Evolutionary conservation across 345 rosid species (phyloP).

Genomic region (Euphorbia pulcherrima): DNA sequence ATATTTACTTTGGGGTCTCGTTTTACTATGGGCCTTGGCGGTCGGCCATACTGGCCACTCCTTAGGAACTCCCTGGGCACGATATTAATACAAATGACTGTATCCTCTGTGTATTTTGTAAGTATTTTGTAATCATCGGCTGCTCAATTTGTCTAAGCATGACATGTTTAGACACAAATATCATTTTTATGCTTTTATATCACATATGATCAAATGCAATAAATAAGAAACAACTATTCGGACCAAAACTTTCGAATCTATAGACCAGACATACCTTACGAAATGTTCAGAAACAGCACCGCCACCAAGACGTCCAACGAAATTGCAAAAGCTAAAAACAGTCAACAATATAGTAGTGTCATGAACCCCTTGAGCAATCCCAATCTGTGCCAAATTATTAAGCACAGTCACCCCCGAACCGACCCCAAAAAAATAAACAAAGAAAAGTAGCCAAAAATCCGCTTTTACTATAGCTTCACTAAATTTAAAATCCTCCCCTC

Average conservation of each 20-base stretch:
- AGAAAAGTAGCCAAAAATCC: slow-evolving; percentile 77
- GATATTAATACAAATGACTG: neutral
- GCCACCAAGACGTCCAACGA: slow-evolving; percentile 61
- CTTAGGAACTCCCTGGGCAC: too few species aligned
- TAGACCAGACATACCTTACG: slow-evolving; percentile 44
- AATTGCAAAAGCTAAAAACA: slow-evolving; percentile 67
- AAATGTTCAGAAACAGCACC: slow-evolving; percentile 59
- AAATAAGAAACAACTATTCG: slow-evolving; percentile 5
- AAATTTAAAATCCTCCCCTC: slow-evolving; percentile 68
- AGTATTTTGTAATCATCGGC: too few species aligned
- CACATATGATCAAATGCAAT: too few species aligned
- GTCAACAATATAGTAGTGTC: slow-evolving; percentile 55
- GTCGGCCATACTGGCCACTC: too few species aligned
- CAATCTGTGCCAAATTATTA: slow-evolving; percentile 70
- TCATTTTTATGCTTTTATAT: too few species aligned
- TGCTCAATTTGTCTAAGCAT: too few species aligned
- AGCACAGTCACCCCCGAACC: slow-evolving; percentile 69
- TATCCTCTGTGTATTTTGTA: neutral
- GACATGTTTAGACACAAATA: too few species aligned
- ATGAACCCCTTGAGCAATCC: slow-evolving; percentile 52
- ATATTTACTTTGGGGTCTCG: too few species aligned
- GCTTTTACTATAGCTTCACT: slow-evolving; percentile 62
- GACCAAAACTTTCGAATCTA: neutral
- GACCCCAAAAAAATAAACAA: slow-evolving; percentile 59
- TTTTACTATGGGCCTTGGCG: too few species aligned